phyloP scores from a whole-genome alignment of 177 flowering plant genomes.

The Vitis hybrid region DNA sequence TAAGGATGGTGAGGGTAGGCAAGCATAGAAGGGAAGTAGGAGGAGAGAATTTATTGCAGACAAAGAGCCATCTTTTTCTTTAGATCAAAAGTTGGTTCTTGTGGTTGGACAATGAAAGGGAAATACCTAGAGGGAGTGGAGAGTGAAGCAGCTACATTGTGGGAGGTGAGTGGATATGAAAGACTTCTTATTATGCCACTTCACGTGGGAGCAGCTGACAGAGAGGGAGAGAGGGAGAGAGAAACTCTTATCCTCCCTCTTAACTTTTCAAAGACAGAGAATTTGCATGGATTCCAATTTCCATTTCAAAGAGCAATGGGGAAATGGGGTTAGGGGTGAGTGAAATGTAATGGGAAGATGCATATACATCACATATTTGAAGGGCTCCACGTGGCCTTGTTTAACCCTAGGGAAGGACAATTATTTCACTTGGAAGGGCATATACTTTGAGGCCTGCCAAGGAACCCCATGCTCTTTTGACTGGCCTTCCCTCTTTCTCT shows the following conservation, averaged over 20 bases:
- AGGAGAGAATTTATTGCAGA: slow-evolving; percentile 25
- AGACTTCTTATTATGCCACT: slow-evolving; percentile 24
- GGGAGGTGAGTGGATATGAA: slow-evolving; percentile 31
- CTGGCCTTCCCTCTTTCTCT: slow-evolving; percentile 11
- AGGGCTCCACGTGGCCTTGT: slow-evolving; percentile 21
- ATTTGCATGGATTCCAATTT: slow-evolving; percentile 22
- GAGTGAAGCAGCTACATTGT: slow-evolving; percentile 6
- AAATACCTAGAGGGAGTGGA: slow-evolving; percentile 1
- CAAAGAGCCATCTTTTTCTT: slow-evolving; percentile 23
- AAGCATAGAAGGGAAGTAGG: neutral
- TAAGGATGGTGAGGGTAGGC: neutral
- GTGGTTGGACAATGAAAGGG: slow-evolving; percentile 2
- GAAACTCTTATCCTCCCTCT: neutral
- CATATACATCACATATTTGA: neutral
- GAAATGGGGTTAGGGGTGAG: neutral
- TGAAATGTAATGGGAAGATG: slow-evolving; percentile 1
- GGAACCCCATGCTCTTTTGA: slow-evolving; percentile 27
- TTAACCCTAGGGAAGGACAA: slow-evolving; percentile 30
- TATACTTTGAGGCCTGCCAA: slow-evolving; percentile 21
- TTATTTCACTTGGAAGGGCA: slow-evolving; percentile 27
- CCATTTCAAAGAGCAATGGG: slow-evolving; percentile 3
- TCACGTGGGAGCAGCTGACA: slow-evolving; percentile 48
- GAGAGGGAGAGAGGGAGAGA: slow-evolving; percentile 14
- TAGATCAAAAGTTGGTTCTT: slow-evolving; percentile 11
- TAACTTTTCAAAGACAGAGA: neutral